Percentiles rank a stretch among this genome's conserved stretches.
Evolutionary conservation across 306 rosid genomes (phyloP).

Genomic region (Comarum palustre): DNA sequence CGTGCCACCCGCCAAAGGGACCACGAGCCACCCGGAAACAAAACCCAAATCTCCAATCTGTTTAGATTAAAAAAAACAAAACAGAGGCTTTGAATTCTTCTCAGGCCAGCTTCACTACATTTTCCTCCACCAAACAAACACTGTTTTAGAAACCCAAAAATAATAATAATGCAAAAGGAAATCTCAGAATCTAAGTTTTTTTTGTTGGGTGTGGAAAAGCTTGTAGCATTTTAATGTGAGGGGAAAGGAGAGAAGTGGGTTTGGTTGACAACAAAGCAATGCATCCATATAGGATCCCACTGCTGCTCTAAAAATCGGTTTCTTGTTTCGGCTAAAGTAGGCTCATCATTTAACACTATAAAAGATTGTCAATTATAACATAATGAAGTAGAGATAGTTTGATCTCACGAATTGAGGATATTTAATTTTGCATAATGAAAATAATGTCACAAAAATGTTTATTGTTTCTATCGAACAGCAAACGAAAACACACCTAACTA

Average conservation of each 20-base stretch:
- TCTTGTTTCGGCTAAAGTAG: too few relatives aligned
- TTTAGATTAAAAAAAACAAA: conserved; percentile 27
- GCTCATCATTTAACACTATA: too few relatives aligned
- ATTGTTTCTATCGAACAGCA: too few relatives aligned
- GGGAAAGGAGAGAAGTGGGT: conserved; percentile 33
- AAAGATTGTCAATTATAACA: too few relatives aligned
- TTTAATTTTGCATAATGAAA: too few relatives aligned
- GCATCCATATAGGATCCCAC: conserved; percentile 30
- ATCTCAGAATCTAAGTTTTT: neutral
- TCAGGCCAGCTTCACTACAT: conserved; percentile 41
- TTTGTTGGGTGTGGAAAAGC: conserved; percentile 25
- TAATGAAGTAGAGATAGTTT: too few relatives aligned
- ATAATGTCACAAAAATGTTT: too few relatives aligned
- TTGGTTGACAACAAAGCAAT: conserved; percentile 39
- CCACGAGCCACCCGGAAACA: too few relatives aligned
- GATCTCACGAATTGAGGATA: too few relatives aligned
- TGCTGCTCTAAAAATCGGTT: conserved; percentile 51
- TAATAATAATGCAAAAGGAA: neutral
- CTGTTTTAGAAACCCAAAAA: conserved; percentile 20
- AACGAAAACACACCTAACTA: too few relatives aligned
- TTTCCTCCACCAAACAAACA: conserved; percentile 40
- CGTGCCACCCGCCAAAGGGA: too few relatives aligned
- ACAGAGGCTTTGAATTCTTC: conserved; percentile 15
- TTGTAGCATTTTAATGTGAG: conserved; percentile 15
- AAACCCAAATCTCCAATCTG: conserved; percentile 37